Percentiles rank a stretch among this genome's conserved stretches.
Conservation (phyloP, 371 early-diverging fungal genomes). For the Chytridium lagenaria region DNA sequence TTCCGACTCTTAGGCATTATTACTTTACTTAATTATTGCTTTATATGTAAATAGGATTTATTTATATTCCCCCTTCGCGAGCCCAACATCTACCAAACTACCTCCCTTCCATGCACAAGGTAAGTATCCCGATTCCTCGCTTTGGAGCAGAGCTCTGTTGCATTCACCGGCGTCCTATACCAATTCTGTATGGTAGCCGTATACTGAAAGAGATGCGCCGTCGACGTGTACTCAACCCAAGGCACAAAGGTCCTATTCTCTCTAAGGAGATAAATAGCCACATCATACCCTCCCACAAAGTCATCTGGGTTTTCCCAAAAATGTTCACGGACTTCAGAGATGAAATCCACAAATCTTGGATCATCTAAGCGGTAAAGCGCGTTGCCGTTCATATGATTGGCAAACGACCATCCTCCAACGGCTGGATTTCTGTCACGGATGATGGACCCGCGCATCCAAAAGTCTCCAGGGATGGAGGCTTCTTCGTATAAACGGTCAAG, state of each 20-base stretch:
- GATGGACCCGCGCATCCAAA: slow-evolving; percentile 47
- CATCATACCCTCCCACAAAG: slow-evolving; percentile 40
- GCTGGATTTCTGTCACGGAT: slow-evolving; percentile 31
- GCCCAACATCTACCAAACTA: slow-evolving; percentile 30
- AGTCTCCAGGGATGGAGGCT: slow-evolving; percentile 35
- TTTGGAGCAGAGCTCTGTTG: slow-evolving; percentile 34
- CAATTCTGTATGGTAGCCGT: slow-evolving; percentile 44
- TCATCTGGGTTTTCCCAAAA: slow-evolving; percentile 22
- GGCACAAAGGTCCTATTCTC: slow-evolving; percentile 27
- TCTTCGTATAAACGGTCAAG: slow-evolving; percentile 43
- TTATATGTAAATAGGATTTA: no score
- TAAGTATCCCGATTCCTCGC: slow-evolving; percentile 30
- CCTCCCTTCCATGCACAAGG: slow-evolving; percentile 45
- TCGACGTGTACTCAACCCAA: slow-evolving; percentile 36
- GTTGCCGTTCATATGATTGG: slow-evolving; percentile 48
- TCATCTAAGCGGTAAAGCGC: slow-evolving; percentile 42
- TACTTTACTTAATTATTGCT: no score
- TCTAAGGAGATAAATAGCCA: slow-evolving; percentile 39
- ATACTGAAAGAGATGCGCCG: slow-evolving; percentile 33
- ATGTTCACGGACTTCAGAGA: slow-evolving; percentile 23
- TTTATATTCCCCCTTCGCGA: no score
- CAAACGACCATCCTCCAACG: slow-evolving; percentile 28
- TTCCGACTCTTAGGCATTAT: no score
- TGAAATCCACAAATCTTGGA: slow-evolving; percentile 24
- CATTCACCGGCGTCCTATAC: slow-evolving; percentile 44